These are phyloP conservation scores for Cinnamomum chago DNA, from an alignment of 164 flowering plant species.

Conservation along the genomic window DNA sequence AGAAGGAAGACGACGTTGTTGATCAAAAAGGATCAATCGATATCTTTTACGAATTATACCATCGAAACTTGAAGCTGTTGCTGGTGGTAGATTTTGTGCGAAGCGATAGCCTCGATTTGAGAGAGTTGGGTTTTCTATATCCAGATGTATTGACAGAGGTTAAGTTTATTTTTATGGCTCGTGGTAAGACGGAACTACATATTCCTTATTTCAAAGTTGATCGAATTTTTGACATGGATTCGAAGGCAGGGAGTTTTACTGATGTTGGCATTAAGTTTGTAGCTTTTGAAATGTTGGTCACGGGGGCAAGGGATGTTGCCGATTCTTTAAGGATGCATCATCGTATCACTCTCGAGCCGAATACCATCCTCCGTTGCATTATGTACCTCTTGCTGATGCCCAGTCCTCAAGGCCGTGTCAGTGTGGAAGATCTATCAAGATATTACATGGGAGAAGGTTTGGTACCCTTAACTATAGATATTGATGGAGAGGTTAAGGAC, in stretches of 20 bases:
- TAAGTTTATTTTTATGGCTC: too few species aligned
- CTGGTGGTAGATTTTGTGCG: neutral
- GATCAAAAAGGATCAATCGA: fast-evolving
- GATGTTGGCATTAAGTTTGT: too few species aligned
- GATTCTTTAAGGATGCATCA: neutral
- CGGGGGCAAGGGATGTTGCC: neutral
- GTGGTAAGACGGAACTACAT: too few species aligned
- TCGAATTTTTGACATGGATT: neutral
- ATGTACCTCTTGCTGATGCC: neutral
- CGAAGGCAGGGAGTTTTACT: fast-evolving
- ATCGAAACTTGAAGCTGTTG: neutral
- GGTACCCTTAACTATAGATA: neutral
- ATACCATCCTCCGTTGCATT: neutral
- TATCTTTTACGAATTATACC: too few species aligned
- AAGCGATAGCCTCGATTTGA: neutral
- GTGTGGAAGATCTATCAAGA: neutral
- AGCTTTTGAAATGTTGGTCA: neutral
- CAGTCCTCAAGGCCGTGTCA: neutral
- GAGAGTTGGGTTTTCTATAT: neutral
- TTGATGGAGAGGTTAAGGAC: neutral
- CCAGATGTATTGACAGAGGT: too few species aligned
- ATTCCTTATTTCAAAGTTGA: neutral
- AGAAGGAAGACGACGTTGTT: neutral
- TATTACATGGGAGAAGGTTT: neutral
- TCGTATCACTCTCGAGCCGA: neutral